Conservation (phyloP, 768 basidiomycete genomes). For the Termitomyces bulborhizus region DNA sequence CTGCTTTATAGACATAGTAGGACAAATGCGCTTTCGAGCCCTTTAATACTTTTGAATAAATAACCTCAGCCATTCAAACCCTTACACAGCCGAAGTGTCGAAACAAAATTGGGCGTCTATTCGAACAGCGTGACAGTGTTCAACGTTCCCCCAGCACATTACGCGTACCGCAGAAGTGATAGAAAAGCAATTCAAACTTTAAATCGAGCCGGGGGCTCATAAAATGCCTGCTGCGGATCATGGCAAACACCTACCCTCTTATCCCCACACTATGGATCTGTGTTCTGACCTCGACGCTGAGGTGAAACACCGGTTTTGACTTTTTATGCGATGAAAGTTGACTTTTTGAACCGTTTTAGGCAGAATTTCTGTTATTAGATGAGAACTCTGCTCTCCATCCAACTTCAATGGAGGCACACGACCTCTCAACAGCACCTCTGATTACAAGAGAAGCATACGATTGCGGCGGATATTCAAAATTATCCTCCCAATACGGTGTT, state of each 20-base stretch:
- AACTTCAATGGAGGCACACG: constrained; percentile 21
- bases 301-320: neutral
- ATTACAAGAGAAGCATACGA: constrained; percentile 45
- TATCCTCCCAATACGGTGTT: constrained; percentile 53
- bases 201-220: neutral
- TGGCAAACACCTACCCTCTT: no score
- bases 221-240: neutral
- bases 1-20: neutral
- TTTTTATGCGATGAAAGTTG: neutral
- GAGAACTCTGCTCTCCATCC: neutral
- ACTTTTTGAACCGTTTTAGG: neutral
- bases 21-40: neutral
- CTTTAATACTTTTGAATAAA: neutral
- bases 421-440: constrained; percentile 41
- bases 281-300: neutral
- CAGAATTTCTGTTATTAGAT: constrained; percentile 14
- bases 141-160: neutral
- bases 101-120: constrained; percentile 1
- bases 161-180: neutral
- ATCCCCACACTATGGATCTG: neutral
- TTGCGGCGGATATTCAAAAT: constrained; percentile 23
- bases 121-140: neutral
- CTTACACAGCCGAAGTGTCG: neutral
- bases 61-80: neutral
- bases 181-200: neutral